These are phyloP conservation scores for Tolypocladium ovalisporum DNA, from an alignment of 2,329 filamentous ascomycete genomes.

Conservation along the genomic window DNA sequence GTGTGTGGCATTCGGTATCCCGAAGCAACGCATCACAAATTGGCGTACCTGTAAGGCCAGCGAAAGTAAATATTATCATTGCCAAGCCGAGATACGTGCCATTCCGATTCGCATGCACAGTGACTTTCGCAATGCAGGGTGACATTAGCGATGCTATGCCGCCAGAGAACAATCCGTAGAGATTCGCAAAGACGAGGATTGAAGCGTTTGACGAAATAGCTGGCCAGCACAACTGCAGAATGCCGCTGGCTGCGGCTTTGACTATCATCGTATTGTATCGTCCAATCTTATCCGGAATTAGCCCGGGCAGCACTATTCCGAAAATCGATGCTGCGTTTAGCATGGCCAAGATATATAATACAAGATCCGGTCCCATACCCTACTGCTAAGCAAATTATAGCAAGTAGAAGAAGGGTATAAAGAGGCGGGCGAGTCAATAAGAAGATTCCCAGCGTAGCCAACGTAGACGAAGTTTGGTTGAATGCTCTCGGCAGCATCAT, in stretches of 20 bases:
- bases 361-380: background rate
- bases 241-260: background rate
- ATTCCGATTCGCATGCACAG: background rate
- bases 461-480: background rate
- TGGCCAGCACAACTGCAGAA: background rate
- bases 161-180: background rate
- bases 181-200: background rate
- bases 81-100: background rate
- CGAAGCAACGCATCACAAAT: background rate
- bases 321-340: background rate
- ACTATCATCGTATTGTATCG: background rate
- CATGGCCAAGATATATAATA: background rate
- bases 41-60: background rate
- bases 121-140: background rate
- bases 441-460: background rate
- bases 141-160: background rate
- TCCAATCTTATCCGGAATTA: background rate
- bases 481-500: background rate
- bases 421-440: background rate
- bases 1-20: background rate
- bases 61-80: background rate
- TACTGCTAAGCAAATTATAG: background rate
- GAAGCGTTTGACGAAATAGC: background rate
- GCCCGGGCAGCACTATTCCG: background rate
- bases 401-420: background rate